These are phyloP conservation scores for maize (Zea mays) DNA, from an alignment of 176 grass and related monocot genomes.

Conservation along the genomic window Zm-B73-REFERENCE-NAM-5.0 NC_050102.1:181337001-181337500, in stretches of 20 bases:
- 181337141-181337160: background rate
- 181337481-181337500: slow-evolving; percentile 43
- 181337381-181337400: slow-evolving; percentile 23
- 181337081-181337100: slow-evolving; percentile 13
- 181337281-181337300: no score
- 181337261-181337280: slow-evolving; percentile 20
- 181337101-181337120: slow-evolving; percentile 22
- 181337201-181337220: slow-evolving; percentile 52
- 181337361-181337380: no score
- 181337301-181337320: slow-evolving; percentile 29
- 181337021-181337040: slow-evolving; percentile 43
- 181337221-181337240: slow-evolving; percentile 50
- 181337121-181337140: slow-evolving; percentile 44
- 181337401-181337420: slow-evolving; percentile 45
- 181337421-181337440: slow-evolving; percentile 1
- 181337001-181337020: slow-evolving; percentile 28
- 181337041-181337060: slow-evolving; percentile 50
- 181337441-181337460: slow-evolving; percentile 17
- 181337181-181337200: background rate
- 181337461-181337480: slow-evolving; percentile 55
- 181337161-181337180: background rate
- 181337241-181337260: slow-evolving; percentile 22
- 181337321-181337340: slow-evolving; percentile 49
- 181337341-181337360: no score
- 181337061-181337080: slow-evolving; percentile 64